phyloP scores from a whole-genome alignment of 192 early-diverging fungal species.

The Backusella morwellensis region DNA sequence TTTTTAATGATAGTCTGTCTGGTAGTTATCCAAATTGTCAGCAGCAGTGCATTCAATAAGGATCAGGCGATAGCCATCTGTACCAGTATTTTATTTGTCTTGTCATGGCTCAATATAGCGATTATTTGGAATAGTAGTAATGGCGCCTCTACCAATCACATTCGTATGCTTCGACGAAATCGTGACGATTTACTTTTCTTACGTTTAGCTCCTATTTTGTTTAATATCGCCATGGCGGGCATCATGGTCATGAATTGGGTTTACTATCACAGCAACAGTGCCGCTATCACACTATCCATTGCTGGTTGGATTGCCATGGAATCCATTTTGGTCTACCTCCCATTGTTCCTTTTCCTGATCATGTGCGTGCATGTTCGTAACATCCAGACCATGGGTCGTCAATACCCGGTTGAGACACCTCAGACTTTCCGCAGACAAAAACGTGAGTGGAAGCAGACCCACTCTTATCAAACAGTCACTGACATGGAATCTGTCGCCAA shows the following conservation, averaged over 20 bases:
- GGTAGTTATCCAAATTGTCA: background rate
- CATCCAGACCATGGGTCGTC: background rate
- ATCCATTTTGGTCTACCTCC: background rate
- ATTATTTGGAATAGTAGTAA: conserved; percentile 7
- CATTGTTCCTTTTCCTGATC: conserved; percentile 3
- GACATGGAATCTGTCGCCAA: conserved; percentile 1
- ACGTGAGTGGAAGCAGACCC: background rate
- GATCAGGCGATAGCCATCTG: conserved; percentile 1
- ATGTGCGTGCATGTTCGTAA: conserved; percentile 11
- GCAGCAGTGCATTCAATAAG: background rate
- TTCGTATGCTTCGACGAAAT: conserved; percentile 11
- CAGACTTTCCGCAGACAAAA: conserved; percentile 9
- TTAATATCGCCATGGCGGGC: background rate
- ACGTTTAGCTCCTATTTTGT: conserved; percentile 4
- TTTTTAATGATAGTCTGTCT: background rate
- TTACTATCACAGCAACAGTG: background rate
- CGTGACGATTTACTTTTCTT: conserved; percentile 13
- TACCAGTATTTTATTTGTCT: background rate
- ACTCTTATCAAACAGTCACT: background rate
- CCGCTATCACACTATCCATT: background rate
- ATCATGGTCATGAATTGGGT: background rate
- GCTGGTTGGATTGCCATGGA: conserved; percentile 1
- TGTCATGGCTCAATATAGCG: conserved; percentile 3
- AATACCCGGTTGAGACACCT: conserved; percentile 6
- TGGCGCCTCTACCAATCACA: background rate